Base-by-base conservation (phyloP, 495 filamentous ascomycete species). In the Pyrenopolyporus hunteri region DNA sequence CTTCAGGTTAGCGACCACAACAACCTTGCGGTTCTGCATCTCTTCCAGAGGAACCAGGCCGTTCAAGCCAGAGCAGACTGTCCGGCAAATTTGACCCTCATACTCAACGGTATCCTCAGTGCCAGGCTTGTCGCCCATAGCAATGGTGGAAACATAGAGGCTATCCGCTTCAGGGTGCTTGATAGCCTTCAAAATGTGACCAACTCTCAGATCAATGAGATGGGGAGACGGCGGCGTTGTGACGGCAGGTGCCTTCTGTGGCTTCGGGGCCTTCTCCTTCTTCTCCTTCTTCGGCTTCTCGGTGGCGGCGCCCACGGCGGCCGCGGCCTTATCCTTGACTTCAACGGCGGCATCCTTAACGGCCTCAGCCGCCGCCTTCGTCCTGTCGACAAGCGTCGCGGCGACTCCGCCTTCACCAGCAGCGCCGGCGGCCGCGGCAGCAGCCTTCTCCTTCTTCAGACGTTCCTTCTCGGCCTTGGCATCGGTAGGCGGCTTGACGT, bases 91-190 rank as follows among this genome's bases (percentile, higher is more conserved):
- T 74, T 93, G 89, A 42, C 91, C 92, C 48, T 95, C 92, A 69
- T 88, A 86, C 74, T 93, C 91, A 48, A 82, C 74, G 13, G 93
- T 96, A 74, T 96, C 91, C 22, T 96, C 90, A 42, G 88, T 87
- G 55, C 90, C 91, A 11, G 90, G 80, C 48, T 89, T 78, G 75
- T 98, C 94, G 51, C 95, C 95, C 78, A 91, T 92, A 57, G 91
- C 91, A 69, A 98, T 96, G n/a, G 92, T 97, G 51, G 90, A 94
- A 50, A 98, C 94, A 73, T 85, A 98, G 19, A 98, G 84, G 9
- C 89, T 93, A 78, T 98, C 94, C 58, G 94, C 94, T 68, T 98
- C 94, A 42, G 94, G 95, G 80, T 98, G 94, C 70, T 90, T 89
- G 76, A 91, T 83, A 14, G 92, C 93, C 76, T 94, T 90, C 66